Conservation (phyloP, 106 monocot genomes). For the Iris macrosiphon region DNA sequence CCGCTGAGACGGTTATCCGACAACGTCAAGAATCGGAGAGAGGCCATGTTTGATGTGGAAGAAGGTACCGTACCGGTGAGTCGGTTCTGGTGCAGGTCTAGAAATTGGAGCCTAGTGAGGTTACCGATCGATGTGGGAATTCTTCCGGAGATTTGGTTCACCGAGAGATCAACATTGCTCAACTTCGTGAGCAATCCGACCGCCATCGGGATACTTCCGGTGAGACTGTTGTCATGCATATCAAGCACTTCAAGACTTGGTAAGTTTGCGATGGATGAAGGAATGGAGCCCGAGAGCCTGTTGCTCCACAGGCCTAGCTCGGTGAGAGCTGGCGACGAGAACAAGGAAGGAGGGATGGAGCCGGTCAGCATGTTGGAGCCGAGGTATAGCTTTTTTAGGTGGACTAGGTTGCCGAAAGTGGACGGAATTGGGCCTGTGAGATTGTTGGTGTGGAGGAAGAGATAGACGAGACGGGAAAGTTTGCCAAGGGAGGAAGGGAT, state of each 20-base stretch:
- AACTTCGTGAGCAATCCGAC: neutral
- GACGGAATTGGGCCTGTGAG: conserved; percentile 9
- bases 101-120: conserved; percentile 9
- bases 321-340: conserved; percentile 2
- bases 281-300: conserved; percentile 13
- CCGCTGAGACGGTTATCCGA: conserved; percentile 18
- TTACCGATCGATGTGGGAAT: conserved; percentile 2
- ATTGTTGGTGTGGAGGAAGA: neutral
- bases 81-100: conserved; percentile 15
- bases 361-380: conserved; percentile 19
- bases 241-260: conserved; percentile 3
- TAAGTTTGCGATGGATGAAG: conserved; percentile 11
- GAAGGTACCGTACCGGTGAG: conserved; percentile 14
- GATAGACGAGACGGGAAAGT: neutral
- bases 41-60: conserved; percentile 15
- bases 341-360: conserved; percentile 10
- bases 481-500: neutral
- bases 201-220: neutral
- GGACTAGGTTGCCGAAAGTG: conserved; percentile 10
- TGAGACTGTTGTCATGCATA: conserved; percentile 3
- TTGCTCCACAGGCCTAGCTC: conserved; percentile 15
- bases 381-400: conserved; percentile 16
- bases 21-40: conserved; percentile 15
- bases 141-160: neutral
- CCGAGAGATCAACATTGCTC: neutral